Conservation (phyloP, 148 eudicot genomes). For the Rhododendron williamsianum region DNA sequence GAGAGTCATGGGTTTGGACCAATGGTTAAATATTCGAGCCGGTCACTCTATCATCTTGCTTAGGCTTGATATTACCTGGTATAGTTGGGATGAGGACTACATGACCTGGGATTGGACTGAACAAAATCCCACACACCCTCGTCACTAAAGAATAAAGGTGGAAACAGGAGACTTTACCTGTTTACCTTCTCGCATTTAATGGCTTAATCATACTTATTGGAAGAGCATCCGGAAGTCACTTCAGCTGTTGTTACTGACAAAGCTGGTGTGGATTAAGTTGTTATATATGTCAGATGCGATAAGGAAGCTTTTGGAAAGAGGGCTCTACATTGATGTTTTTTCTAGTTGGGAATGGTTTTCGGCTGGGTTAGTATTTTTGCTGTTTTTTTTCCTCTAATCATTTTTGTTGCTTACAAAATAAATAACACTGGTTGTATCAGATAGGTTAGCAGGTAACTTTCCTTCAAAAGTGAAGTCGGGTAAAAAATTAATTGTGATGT, state of each 20-base stretch:
- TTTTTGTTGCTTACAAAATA: not conserved
- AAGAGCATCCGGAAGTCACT: not conserved
- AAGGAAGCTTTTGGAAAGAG: not conserved
- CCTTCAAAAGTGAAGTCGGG: not conserved
- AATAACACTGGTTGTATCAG: not conserved
- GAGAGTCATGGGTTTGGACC: not conserved
- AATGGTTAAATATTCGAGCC: not conserved
- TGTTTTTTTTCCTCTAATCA: not conserved
- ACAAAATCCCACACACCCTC: not conserved
- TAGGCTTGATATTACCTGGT: not conserved
- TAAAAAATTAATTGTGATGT: too few relatives aligned
- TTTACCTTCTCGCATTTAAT: not conserved
- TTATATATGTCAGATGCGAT: not conserved
- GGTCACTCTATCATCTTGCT: not conserved
- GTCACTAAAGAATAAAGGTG: not conserved
- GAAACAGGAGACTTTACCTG: not conserved
- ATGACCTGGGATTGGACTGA: not conserved
- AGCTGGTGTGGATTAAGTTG: not conserved
- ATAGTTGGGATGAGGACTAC: not conserved
- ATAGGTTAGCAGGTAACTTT: not conserved
- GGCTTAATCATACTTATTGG: not conserved
- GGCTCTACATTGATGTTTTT: not conserved
- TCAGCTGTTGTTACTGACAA: not conserved
- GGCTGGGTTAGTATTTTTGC: not conserved
- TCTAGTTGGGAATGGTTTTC: not conserved